Evolutionary conservation across 805 yeast species (phyloP).

Genomic region (Schwanniomyces pseudopolymorphus): DNA sequence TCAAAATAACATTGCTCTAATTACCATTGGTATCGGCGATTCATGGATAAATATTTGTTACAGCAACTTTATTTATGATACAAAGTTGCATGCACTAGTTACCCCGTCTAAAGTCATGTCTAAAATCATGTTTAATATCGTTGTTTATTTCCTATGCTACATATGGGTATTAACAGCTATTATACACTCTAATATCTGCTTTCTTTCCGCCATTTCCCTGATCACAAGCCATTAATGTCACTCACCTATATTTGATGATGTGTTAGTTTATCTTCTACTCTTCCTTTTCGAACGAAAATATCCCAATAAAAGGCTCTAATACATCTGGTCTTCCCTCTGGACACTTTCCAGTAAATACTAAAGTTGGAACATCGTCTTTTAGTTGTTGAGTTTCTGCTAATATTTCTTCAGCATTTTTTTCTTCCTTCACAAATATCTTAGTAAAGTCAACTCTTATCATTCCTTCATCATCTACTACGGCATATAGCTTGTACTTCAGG

Average conservation of each 20-base stretch:
- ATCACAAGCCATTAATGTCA: not conserved
- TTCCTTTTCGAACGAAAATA: constrained; percentile 50
- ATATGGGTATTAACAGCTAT: not conserved
- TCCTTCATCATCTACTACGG: constrained; percentile 46
- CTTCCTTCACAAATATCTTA: constrained; percentile 26
- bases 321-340: constrained; percentile 54
- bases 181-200: not conserved
- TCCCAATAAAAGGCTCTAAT: constrained; percentile 55
- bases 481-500: constrained; percentile 50
- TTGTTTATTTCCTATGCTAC: not conserved
- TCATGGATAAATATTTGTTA: too few species aligned
- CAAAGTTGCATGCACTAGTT: too few species aligned
- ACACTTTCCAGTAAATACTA: constrained; percentile 50
- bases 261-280: constrained; percentile 14
- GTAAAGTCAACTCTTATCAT: constrained; percentile 51
- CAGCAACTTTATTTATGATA: too few species aligned
- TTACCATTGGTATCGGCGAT: too few species aligned
- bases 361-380: constrained; percentile 41
- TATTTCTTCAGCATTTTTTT: constrained; percentile 25
- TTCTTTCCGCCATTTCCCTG: not conserved
- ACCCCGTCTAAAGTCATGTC: too few species aligned
- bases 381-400: constrained; percentile 22
- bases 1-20: too few species aligned
- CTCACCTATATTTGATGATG: too few species aligned
- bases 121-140: too few species aligned